Percentiles rank a stretch among this genome's conserved stretches.
Evolutionary conservation across 768 basidiomycete genomes (phyloP).

Genomic region (Mycena metata): DNA sequence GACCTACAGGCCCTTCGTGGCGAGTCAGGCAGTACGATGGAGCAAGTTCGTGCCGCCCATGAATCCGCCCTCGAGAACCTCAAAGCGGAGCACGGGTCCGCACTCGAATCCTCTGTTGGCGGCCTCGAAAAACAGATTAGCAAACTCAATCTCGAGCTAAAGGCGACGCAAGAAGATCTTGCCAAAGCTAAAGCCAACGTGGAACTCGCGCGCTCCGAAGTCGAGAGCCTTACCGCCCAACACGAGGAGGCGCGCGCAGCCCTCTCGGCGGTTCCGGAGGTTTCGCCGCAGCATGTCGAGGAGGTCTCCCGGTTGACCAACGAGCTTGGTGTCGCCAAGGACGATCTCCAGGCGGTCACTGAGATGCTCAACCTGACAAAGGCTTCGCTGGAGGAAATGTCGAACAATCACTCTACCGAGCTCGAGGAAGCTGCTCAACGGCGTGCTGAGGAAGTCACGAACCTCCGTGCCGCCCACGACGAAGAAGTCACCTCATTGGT

Average conservation of each 20-base stretch:
- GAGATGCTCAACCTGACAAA: conserved; percentile 79
- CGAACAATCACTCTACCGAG: conserved; percentile 76
- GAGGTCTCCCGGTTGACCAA: conserved; percentile 69
- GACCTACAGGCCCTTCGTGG: conserved; percentile 81
- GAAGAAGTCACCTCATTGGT: conserved; percentile 69
- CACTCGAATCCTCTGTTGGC: conserved; percentile 68
- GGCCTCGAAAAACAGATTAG: conserved; percentile 74
- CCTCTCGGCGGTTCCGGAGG: conserved; percentile 53
- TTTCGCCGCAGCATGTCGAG: conserved; percentile 63
- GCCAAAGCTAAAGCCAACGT: conserved; percentile 76
- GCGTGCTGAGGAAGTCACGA: conserved; percentile 79
- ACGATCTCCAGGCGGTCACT: conserved; percentile 74
- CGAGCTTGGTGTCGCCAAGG: conserved; percentile 74
- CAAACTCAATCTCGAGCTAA: conserved; percentile 77
- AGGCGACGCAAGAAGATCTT: conserved; percentile 88
- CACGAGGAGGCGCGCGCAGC: conserved; percentile 72
- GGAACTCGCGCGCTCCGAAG: conserved; percentile 65
- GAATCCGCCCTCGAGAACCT: conserved; percentile 71
- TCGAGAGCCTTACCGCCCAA: conserved; percentile 70
- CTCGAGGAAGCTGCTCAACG: conserved; percentile 80
- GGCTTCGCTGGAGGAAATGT: conserved; percentile 77
- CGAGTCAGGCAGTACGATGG: conserved; percentile 73
- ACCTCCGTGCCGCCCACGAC: conserved; percentile 70
- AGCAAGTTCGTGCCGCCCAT: conserved; percentile 77
- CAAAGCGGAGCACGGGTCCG: conserved; percentile 73